A percentile compares a stretch with the other conserved stretches of the same genome.
Evolutionary conservation across 768 basidiomycete species (phyloP).

Genomic region (Boletus tylopilopsis): DNA sequence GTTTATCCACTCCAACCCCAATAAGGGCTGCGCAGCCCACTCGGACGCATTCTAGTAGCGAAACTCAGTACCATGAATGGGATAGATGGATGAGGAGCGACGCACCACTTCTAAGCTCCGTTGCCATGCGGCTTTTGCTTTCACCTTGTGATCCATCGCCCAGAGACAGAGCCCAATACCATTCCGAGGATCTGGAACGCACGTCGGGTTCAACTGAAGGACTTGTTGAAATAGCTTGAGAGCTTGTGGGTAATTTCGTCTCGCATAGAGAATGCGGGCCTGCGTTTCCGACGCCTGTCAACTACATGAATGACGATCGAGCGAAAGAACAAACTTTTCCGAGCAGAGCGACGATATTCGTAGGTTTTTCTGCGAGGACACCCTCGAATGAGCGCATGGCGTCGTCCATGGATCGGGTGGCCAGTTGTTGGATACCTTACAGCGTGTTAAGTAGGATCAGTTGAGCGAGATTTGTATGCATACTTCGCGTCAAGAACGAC

Average conservation of each 20-base stretch:
- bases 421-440: constrained; percentile 80
- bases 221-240: constrained; percentile 86
- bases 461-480: constrained; percentile 2
- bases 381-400: constrained; percentile 80
- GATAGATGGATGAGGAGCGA: constrained; percentile 5
- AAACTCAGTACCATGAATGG: background rate
- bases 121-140: constrained; percentile 88
- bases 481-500: constrained; percentile 66
- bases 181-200: constrained; percentile 89
- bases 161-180: constrained; percentile 94
- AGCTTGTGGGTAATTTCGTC: constrained; percentile 72
- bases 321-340: constrained; percentile 59
- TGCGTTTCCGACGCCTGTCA: constrained; percentile 25
- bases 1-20: constrained; percentile 87
- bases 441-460: background rate
- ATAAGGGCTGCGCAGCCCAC: constrained; percentile 75
- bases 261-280: constrained; percentile 84
- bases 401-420: constrained; percentile 75
- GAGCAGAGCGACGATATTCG: constrained; percentile 81
- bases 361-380: constrained; percentile 73
- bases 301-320: background rate
- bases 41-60: constrained; percentile 63
- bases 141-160: constrained; percentile 79
- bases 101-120: constrained; percentile 81
- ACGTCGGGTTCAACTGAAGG: constrained; percentile 69